A percentile compares a stretch with the other conserved stretches of the same genome.
These are phyloP conservation scores for Opeltia flavorubescens DNA, from an alignment of 495 filamentous ascomycete genomes.

Conservation along the genomic window DNA sequence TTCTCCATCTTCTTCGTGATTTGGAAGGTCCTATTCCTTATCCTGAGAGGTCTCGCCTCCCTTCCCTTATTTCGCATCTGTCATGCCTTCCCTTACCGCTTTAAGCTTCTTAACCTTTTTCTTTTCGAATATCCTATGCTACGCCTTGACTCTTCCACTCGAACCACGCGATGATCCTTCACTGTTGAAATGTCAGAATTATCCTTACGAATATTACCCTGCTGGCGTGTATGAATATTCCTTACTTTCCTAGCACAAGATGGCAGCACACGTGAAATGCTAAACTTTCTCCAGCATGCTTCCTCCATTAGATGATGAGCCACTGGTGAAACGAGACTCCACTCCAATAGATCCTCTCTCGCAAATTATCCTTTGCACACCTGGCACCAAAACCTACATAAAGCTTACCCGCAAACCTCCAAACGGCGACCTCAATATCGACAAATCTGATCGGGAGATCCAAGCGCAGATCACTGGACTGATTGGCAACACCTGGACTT, in stretches of 20 bases:
- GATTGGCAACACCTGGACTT: not conserved
- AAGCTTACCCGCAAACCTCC: not conserved
- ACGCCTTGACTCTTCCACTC: not conserved
- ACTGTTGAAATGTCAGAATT: not conserved
- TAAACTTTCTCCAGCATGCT: not conserved
- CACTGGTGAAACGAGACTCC: not conserved
- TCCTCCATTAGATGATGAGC: not conserved
- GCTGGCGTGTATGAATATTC: not conserved
- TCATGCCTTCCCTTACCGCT: not conserved
- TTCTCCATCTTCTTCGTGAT: too few relatives aligned
- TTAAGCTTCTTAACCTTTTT: not conserved
- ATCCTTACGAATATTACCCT: not conserved
- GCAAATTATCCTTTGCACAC: not conserved
- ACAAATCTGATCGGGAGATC: not conserved
- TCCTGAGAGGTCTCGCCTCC: not conserved
- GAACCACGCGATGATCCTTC: not conserved
- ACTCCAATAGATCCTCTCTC: not conserved
- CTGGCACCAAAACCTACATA: not conserved
- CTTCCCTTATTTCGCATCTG: not conserved
- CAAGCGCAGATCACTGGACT: not conserved
- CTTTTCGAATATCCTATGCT: not conserved
- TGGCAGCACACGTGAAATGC: not conserved
- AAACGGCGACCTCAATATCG: not conserved
- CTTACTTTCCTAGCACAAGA: not conserved
- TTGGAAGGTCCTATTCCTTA: not conserved